phyloP scores from a whole-genome alignment of 176 grass and related monocot genomes.

The Triticum aestivum region IWGSC_CS_RefSeq_v2.1 NC_057809.1:500893549-500894048 shows the following conservation, averaged over 20 bases:
- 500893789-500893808: background rate
- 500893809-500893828: conserved; percentile 43
- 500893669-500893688: conserved; percentile 2
- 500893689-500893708: background rate
- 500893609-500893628: conserved; percentile 67
- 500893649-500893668: conserved; percentile 29
- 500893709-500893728: conserved; percentile 7
- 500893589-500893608: conserved; percentile 93
- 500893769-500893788: background rate
- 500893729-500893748: background rate
- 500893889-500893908: conserved; percentile 84
- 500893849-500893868: conserved; percentile 87
- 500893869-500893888: conserved; percentile 96
- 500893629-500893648: conserved; percentile 41
- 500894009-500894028: conserved; percentile 22
- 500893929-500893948: conserved; percentile 62
- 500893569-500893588: conserved; percentile 93
- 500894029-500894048: conserved; percentile 14
- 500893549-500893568: conserved; percentile 71
- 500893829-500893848: conserved; percentile 87
- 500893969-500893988: conserved; percentile 83
- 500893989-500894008: conserved; percentile 65
- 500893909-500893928: conserved; percentile 88
- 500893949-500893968: conserved; percentile 89
- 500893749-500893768: conserved; percentile 1